Conservation (phyloP, 2,329 filamentous ascomycete species). For the Colletotrichum horii region DNA sequence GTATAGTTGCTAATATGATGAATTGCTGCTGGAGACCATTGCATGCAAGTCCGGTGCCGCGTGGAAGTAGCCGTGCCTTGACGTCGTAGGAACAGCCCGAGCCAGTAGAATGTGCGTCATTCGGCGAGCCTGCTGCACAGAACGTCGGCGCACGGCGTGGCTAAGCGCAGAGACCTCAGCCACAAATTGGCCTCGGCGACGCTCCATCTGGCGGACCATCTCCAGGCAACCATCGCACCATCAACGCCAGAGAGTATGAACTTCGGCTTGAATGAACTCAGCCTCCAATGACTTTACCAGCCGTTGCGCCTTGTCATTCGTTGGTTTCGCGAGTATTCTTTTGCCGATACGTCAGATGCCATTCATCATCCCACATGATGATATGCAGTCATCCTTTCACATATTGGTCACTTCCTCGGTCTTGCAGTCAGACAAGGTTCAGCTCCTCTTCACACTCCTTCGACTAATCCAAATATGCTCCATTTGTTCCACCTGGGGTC, state of each 20-base stretch:
- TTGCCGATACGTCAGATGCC: background rate
- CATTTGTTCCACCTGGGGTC: background rate
- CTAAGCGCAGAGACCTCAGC: background rate
- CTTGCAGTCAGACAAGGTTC: background rate
- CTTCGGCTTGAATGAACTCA: background rate
- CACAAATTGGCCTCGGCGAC: background rate
- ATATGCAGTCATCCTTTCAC: background rate
- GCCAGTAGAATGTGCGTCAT: background rate
- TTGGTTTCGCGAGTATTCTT: background rate
- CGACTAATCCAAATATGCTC: background rate
- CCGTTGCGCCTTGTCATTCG: background rate
- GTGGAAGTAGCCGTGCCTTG: background rate
- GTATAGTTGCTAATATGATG: background rate
- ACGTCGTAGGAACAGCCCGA: background rate
- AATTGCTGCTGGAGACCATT: background rate
- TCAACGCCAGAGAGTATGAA: background rate
- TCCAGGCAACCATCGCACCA: background rate
- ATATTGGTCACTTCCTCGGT: background rate
- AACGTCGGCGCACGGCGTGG: background rate
- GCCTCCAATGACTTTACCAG: background rate
- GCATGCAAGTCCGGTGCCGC: background rate
- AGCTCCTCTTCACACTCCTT: background rate
- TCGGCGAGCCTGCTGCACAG: constrained; percentile 4
- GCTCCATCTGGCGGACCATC: background rate
- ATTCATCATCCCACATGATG: background rate